phyloP scores from a whole-genome alignment of 2,329 filamentous ascomycete species.

The Parascedosporium putredinis region DNA sequence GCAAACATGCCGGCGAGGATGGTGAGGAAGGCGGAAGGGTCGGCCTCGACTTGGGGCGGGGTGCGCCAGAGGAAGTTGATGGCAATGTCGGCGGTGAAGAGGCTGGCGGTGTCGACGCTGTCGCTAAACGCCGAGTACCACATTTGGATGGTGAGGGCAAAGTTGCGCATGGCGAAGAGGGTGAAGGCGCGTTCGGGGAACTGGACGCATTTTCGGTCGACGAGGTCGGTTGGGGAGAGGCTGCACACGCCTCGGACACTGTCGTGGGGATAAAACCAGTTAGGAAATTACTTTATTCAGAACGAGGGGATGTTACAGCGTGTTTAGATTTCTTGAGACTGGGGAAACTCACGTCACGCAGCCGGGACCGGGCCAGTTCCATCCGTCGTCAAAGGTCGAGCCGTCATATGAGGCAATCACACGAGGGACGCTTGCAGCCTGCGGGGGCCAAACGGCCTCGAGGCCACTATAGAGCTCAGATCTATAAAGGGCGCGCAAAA shows the following conservation, averaged over 20 bases:
- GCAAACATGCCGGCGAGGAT: slow-evolving; percentile 7
- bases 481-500: too few relatives aligned
- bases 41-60: neutral
- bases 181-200: slow-evolving; percentile 2
- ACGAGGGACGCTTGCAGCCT: slow-evolving; percentile 4
- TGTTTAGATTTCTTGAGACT: neutral
- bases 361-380: slow-evolving; percentile 6
- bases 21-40: neutral
- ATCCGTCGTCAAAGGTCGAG: neutral
- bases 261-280: neutral
- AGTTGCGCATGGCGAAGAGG: slow-evolving; percentile 8
- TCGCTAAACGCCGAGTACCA: neutral
- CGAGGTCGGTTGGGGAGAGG: neutral
- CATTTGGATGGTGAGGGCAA: slow-evolving; percentile 2
- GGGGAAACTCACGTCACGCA: neutral
- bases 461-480: neutral
- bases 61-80: neutral
- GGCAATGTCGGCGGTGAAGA: neutral
- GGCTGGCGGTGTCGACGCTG: neutral
- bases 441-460: slow-evolving; percentile 3
- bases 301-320: neutral
- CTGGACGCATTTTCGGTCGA: neutral
- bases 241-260: neutral
- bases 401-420: slow-evolving; percentile 6
- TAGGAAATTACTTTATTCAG: neutral